phyloP scores from a whole-genome alignment of 2,329 filamentous ascomycete species.

The Claviceps sp. region DNA sequence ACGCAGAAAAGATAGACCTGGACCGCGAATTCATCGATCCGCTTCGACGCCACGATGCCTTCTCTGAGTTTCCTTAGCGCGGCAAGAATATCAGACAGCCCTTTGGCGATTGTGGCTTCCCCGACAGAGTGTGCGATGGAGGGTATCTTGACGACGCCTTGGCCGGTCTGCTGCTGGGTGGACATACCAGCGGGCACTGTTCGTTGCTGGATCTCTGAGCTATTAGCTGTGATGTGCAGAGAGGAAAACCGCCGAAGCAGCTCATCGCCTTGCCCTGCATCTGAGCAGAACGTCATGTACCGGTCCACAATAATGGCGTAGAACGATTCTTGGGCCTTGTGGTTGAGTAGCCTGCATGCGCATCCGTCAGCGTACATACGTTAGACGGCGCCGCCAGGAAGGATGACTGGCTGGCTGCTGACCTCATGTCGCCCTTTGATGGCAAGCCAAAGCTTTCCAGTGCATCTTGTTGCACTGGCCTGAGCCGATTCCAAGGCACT shows the following conservation, averaged over 20 bases:
- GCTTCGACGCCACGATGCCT: slow-evolving; percentile 66
- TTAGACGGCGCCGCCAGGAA: background rate
- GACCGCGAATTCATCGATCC: slow-evolving; percentile 69
- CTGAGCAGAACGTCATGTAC: slow-evolving; percentile 80
- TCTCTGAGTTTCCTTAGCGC: slow-evolving; percentile 88
- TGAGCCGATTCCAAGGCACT: slow-evolving; percentile 56
- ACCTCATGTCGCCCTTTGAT: slow-evolving; percentile 85
- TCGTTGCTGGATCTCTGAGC: background rate
- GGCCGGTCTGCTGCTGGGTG: background rate
- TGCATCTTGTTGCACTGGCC: slow-evolving; percentile 60
- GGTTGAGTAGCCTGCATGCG: slow-evolving; percentile 48
- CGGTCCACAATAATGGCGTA: slow-evolving; percentile 78
- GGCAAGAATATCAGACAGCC: slow-evolving; percentile 62
- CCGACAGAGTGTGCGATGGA: slow-evolving; percentile 7
- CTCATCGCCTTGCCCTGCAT: slow-evolving; percentile 55
- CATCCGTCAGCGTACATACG: background rate
- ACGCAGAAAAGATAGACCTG: slow-evolving; percentile 87
- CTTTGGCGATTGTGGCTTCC: slow-evolving; percentile 34
- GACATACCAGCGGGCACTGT: background rate
- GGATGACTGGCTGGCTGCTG: slow-evolving; percentile 11
- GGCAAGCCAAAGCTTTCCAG: slow-evolving; percentile 73
- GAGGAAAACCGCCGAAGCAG: slow-evolving; percentile 64
- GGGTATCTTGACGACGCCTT: background rate
- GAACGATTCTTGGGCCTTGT: slow-evolving; percentile 70
- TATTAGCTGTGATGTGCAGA: slow-evolving; percentile 23